A percentile compares a stretch with the other conserved stretches of the same genome.
phyloP scores from a whole-genome alignment of 2,329 filamentous ascomycete species.

The Thielaviopsis euricoi region DNA sequence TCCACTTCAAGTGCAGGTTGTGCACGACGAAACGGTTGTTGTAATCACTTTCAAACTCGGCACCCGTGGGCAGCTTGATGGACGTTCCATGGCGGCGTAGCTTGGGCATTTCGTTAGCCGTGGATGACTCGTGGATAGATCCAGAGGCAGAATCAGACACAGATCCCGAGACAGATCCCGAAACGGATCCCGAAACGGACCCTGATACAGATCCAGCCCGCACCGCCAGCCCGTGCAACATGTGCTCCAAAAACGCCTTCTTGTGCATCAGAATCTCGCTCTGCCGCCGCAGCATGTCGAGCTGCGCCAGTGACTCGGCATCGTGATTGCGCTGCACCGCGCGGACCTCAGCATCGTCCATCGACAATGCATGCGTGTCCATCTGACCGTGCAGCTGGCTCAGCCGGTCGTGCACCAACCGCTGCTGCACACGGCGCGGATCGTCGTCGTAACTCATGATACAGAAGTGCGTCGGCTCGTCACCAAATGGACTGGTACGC shows the following conservation, averaged over 20 bases:
- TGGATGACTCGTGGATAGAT: too few species aligned
- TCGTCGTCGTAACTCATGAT: conserved; percentile 88
- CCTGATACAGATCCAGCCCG: conserved; percentile 3
- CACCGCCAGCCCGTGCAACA: conserved; percentile 22
- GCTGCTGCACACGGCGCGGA: conserved; percentile 71
- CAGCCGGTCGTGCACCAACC: conserved; percentile 68
- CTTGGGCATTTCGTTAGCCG: conserved; percentile 32
- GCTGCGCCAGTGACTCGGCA: conserved; percentile 35
- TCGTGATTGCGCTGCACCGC: conserved; percentile 37
- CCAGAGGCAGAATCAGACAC: conserved; percentile 22
- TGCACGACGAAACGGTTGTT: conserved; percentile 97
- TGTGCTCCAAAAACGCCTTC: conserved; percentile 39
- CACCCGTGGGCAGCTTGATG: conserved; percentile 50
- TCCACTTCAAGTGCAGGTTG: conserved; percentile 97
- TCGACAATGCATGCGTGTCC: conserved; percentile 50
- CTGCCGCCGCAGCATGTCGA: conserved; percentile 42
- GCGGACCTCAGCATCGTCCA: conserved; percentile 61
- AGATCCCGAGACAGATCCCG: too few species aligned
- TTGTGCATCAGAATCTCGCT: conserved; percentile 39
- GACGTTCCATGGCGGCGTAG: conserved; percentile 26
- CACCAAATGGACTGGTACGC: conserved; percentile 74
- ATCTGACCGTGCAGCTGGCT: conserved; percentile 66
- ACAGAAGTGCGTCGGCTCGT: conserved; percentile 86
- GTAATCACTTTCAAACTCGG: conserved; percentile 85
- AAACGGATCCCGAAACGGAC: not conserved